These are phyloP conservation scores for Chlamydomonas asymmetrica DNA, from an alignment of 139 green algal species.

Conservation along the genomic window DNA sequence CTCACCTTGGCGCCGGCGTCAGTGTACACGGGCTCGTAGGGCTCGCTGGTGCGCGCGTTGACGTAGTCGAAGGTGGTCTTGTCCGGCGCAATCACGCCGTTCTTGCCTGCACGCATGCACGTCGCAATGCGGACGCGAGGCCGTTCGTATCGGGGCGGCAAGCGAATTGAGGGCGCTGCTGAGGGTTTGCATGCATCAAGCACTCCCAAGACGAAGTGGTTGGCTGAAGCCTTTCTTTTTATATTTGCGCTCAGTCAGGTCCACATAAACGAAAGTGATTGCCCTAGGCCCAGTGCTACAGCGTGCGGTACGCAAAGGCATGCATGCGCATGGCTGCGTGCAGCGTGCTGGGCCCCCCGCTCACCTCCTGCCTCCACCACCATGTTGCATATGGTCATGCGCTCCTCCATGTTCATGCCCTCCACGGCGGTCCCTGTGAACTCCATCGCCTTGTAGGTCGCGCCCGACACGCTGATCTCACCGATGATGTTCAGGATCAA, in stretches of 20 bases:
- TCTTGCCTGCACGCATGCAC: constrained; percentile 51
- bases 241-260: no score
- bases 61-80: constrained; percentile 95
- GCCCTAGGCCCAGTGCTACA: no score
- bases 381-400: constrained; percentile 99
- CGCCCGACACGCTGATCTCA: constrained; percentile 85
- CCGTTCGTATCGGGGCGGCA: no score
- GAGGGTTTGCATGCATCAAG: no score
- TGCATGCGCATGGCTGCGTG: no score
- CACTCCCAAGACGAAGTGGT: no score
- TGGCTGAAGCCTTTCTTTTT: no score
- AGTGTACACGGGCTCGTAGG: constrained; percentile 80
- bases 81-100: constrained; percentile 83
- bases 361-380: constrained; percentile 86
- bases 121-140: no score
- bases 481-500: constrained; percentile 97
- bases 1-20: constrained; percentile 67
- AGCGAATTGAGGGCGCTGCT: no score
- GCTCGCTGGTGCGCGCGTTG: constrained; percentile 64
- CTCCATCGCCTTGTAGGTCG: constrained; percentile 89
- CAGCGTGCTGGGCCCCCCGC: no score
- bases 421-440: constrained; percentile 82
- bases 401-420: constrained; percentile 95
- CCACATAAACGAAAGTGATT: no score
- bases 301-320: no score